Evolutionary conservation across 129 eudicot species (phyloP).

Genomic region (Silybum marianum): DNA sequence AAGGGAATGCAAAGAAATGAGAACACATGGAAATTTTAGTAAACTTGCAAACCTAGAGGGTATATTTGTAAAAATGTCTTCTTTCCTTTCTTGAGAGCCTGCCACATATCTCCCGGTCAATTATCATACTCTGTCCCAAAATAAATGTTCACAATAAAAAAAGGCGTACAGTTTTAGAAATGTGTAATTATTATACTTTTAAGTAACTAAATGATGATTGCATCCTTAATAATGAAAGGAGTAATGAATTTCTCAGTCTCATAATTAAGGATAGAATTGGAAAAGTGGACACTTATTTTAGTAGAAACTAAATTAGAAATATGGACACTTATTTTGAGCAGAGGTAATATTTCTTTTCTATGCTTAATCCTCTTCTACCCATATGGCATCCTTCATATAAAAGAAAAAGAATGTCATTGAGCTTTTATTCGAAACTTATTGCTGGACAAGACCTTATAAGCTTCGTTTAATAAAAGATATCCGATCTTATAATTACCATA

Average conservation of each 20-base stretch:
- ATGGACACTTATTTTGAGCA: not conserved
- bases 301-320: not conserved
- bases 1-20: not conserved
- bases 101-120: slow-evolving; percentile 2
- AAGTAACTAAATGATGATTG: not conserved
- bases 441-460: not conserved
- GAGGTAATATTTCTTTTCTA: not conserved
- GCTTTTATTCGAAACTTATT: too few relatives aligned
- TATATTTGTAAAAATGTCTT: not conserved
- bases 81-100: not conserved
- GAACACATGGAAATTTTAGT: not conserved
- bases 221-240: not conserved
- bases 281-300: not conserved
- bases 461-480: too few relatives aligned
- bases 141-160: too few relatives aligned
- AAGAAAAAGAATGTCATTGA: not conserved
- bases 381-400: not conserved
- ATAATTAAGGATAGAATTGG: not conserved
- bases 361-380: not conserved
- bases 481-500: not conserved
- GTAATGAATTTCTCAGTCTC: not conserved
- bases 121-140: not conserved
- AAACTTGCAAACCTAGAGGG: not conserved
- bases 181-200: not conserved
- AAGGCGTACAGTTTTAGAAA: not conserved